Evolutionary conservation across 306 rosid species (phyloP).

Genomic region (Cucumis hystrix): DNA sequence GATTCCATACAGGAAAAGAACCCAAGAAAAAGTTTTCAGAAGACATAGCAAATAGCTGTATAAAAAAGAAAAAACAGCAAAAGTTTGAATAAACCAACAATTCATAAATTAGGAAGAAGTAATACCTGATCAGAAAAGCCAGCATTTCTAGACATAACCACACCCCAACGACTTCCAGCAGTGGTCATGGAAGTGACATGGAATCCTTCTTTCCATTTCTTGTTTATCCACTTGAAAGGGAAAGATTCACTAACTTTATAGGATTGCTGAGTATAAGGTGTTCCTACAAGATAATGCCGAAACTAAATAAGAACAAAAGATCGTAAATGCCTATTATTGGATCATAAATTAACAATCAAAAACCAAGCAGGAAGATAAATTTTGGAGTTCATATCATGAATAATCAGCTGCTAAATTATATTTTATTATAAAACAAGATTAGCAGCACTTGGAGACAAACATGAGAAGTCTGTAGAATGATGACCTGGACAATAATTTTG

Average conservation of each 20-base stretch:
- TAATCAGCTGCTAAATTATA: background rate
- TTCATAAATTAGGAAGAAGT: background rate
- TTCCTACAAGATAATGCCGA: slow-evolving; percentile 31
- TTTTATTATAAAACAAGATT: background rate
- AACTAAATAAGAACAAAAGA: background rate
- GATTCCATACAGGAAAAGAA: background rate
- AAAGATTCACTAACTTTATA: slow-evolving; percentile 88
- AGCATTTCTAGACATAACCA: slow-evolving; percentile 91
- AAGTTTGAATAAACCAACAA: slow-evolving; percentile 2
- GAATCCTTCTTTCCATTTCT: slow-evolving; percentile 97
- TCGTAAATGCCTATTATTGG: background rate
- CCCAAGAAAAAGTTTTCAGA: background rate
- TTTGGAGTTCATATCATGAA: background rate
- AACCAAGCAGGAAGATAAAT: background rate
- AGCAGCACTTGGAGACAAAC: background rate
- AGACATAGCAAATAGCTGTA: background rate
- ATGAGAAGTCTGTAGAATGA: background rate
- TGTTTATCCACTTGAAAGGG: slow-evolving; percentile 91
- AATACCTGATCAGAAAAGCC: slow-evolving; percentile 87
- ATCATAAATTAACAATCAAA: background rate
- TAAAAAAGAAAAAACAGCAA: background rate
- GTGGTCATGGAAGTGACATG: slow-evolving; percentile 95
- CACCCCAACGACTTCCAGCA: slow-evolving; percentile 94
- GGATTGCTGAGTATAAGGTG: slow-evolving; percentile 82
- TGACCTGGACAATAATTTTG: background rate